A percentile compares a stretch with the other conserved stretches of the same genome.
Conservation (phyloP, 495 filamentous ascomycete species). For the Aspergillus ostianus region DNA sequence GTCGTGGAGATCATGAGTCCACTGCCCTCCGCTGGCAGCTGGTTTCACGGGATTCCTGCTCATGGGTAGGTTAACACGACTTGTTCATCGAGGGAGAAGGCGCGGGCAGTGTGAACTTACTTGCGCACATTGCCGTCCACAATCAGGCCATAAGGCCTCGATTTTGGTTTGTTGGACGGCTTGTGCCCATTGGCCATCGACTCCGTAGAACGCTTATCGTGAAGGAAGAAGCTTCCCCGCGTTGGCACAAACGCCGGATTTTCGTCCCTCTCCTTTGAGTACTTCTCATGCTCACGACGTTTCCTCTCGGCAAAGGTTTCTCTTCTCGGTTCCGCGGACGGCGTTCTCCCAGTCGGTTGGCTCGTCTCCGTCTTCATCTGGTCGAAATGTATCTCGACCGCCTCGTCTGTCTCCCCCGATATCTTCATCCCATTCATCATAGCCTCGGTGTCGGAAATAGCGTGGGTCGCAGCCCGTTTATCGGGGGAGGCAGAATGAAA, state of each 20-base stretch:
- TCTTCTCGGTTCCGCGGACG: constrained; percentile 40
- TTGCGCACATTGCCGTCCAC: constrained; percentile 47
- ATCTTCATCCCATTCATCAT: constrained; percentile 85
- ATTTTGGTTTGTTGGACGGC: constrained; percentile 41
- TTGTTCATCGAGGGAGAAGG: not conserved
- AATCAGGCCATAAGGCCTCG: constrained; percentile 45
- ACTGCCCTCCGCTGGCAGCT: constrained; percentile 75
- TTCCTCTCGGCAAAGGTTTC: constrained; percentile 62
- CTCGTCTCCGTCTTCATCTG: constrained; percentile 44
- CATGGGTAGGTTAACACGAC: not conserved
- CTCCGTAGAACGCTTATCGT: constrained; percentile 81
- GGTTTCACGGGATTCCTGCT: constrained; percentile 69
- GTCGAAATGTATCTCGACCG: constrained; percentile 65
- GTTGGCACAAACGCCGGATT: constrained; percentile 96
- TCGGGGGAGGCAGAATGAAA: constrained; percentile 26
- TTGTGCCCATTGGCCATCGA: constrained; percentile 61
- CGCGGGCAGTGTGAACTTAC: constrained; percentile 19
- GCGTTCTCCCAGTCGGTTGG: constrained; percentile 29
- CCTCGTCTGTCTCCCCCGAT: constrained; percentile 52
- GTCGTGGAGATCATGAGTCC: constrained; percentile 96
- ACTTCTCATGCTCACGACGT: constrained; percentile 86
- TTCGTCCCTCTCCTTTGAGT: constrained; percentile 78
- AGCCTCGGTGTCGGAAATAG: constrained; percentile 71
- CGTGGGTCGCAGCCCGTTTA: constrained; percentile 31
- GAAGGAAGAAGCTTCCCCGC: constrained; percentile 93